Conservation (phyloP, 2,329 filamentous ascomycete genomes). For the Xylariaceae sp. region DNA sequence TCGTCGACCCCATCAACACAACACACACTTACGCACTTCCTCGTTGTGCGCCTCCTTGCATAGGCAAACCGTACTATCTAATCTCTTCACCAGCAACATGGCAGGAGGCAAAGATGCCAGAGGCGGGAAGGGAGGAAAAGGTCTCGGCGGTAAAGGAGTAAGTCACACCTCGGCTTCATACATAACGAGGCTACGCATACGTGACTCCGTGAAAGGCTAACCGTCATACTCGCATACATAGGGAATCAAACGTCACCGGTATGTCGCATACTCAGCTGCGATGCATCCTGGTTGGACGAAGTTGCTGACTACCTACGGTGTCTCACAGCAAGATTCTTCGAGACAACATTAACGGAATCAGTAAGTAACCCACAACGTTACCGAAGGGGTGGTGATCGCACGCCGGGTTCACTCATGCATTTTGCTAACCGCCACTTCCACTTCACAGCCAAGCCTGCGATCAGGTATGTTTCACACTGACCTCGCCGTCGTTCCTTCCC, state of each 20-base stretch:
- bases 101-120: constrained; percentile 14
- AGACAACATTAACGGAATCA: constrained; percentile 38
- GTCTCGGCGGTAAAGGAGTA: constrained; percentile 33
- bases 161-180: background rate
- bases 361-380: constrained; percentile 25
- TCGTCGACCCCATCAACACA: background rate
- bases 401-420: background rate
- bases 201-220: constrained; percentile 2
- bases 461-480: constrained; percentile 45
- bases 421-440: constrained; percentile 22
- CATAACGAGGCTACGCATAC: background rate
- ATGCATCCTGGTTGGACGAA: background rate
- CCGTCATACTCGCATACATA: constrained; percentile 10
- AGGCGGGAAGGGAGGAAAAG: constrained; percentile 27
- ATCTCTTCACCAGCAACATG: constrained; percentile 7
- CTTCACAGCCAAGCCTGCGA: constrained; percentile 54
- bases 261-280: background rate
- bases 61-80: background rate
- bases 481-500: constrained; percentile 3
- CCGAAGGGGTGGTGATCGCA: no score
- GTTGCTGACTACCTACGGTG: constrained; percentile 8
- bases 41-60: background rate
- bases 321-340: constrained; percentile 36
- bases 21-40: no score
- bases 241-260: constrained; percentile 35